phyloP scores from a whole-genome alignment of 2,329 filamentous ascomycete genomes.

The Scedosporium apiospermum region DNA sequence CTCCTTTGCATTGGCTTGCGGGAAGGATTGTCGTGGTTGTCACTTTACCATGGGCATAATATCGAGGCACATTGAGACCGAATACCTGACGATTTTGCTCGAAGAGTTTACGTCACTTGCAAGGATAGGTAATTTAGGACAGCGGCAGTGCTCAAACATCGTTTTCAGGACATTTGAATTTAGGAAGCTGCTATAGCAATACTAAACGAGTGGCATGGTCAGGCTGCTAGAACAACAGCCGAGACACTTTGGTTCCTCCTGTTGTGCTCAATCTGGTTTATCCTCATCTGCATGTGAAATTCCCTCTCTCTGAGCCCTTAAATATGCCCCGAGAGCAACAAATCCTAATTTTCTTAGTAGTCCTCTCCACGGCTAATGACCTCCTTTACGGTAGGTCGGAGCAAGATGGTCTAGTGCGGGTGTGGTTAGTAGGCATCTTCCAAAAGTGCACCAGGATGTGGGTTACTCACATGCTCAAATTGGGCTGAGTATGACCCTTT shows the following conservation, averaged over 20 bases:
- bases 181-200: neutral
- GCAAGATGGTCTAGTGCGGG: constrained; percentile 55
- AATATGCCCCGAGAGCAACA: neutral
- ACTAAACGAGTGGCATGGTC: neutral
- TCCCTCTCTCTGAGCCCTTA: neutral
- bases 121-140: neutral
- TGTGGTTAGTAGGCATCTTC: constrained; percentile 9
- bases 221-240: neutral
- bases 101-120: too few relatives aligned
- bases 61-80: too few relatives aligned
- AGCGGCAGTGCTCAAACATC: neutral
- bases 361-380: constrained; percentile 80
- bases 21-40: too few relatives aligned
- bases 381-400: constrained; percentile 75
- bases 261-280: too few relatives aligned
- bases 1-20: too few relatives aligned
- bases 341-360: constrained; percentile 42
- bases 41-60: too few relatives aligned
- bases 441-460: neutral
- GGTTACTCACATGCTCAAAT: constrained; percentile 71
- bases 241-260: neutral
- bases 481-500: constrained; percentile 94
- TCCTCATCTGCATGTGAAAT: neutral
- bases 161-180: neutral
- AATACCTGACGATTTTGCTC: too few relatives aligned